Evolutionary conservation across 257 asterid genomes (phyloP).

Genomic region (Leptodermis oblonga): DNA sequence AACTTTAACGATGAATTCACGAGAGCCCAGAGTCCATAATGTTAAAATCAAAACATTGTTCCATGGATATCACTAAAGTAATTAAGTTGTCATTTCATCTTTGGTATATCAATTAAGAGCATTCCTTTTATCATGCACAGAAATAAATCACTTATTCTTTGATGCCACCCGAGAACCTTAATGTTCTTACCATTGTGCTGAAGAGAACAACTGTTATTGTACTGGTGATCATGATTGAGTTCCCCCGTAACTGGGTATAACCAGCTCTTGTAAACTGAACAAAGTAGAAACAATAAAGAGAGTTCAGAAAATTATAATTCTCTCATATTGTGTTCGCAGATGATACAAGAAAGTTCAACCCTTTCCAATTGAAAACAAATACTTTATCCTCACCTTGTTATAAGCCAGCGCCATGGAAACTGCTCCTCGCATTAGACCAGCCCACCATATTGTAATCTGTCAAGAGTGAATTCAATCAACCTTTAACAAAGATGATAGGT

Average conservation of each 20-base stretch:
- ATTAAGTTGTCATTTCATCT: neutral
- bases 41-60: neutral
- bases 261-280: conserved; percentile 81
- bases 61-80: neutral
- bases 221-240: conserved; percentile 89
- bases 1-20: neutral
- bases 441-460: conserved; percentile 96
- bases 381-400: conserved; percentile 60
- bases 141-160: neutral
- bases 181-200: conserved; percentile 83
- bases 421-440: conserved; percentile 99
- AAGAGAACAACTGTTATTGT: conserved; percentile 93
- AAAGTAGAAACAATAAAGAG: neutral
- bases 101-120: neutral
- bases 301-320: neutral
- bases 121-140: neutral
- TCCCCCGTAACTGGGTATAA: conserved; percentile 62
- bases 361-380: conserved; percentile 8
- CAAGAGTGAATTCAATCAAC: conserved; percentile 16
- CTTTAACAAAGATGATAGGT: conserved; percentile 12
- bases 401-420: conserved; percentile 99
- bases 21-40: neutral
- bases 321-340: neutral
- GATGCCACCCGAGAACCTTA: conserved; percentile 4
- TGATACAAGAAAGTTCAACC: neutral